A percentile compares a stretch with the other conserved stretches of the same genome.
These are phyloP conservation scores for Neurospora sp. DNA, from an alignment of 2,329 filamentous ascomycete genomes.

Conservation along the genomic window DNA sequence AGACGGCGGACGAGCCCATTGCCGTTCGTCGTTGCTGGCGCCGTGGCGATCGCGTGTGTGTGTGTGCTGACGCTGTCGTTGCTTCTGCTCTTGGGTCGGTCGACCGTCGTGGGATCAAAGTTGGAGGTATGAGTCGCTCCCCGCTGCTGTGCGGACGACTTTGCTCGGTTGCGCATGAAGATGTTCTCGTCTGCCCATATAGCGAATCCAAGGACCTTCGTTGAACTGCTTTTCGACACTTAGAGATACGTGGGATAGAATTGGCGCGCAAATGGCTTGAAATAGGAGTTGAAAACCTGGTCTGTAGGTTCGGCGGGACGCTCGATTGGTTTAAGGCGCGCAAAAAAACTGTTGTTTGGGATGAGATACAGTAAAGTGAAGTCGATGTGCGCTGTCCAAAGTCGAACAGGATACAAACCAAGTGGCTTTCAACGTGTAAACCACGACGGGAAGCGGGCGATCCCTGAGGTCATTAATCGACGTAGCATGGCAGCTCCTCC, in stretches of 20 bases:
- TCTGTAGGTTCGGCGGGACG: not conserved
- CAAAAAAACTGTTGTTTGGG: not conserved
- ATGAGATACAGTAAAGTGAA: not conserved
- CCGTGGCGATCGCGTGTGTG: constrained; percentile 2
- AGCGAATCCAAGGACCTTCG: not conserved
- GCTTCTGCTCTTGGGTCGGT: constrained; percentile 4
- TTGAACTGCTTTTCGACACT: not conserved
- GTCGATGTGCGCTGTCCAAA: not conserved
- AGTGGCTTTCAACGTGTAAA: not conserved
- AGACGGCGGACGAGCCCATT: constrained; percentile 3
- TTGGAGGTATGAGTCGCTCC: constrained; percentile 8
- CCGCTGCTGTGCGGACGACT: constrained; percentile 16
- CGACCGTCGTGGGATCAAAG: not conserved
- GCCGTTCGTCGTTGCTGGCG: not conserved
- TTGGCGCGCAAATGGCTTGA: not conserved
- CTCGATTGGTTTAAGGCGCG: not conserved
- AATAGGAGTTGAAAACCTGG: not conserved
- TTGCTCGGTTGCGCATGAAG: constrained; percentile 19
- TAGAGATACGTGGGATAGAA: not conserved
- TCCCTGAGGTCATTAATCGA: not conserved
- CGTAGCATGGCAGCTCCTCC: not conserved
- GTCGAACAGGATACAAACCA: not conserved
- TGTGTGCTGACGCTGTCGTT: constrained; percentile 3
- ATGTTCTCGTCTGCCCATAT: constrained; percentile 13
- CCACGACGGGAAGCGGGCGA: not conserved